These are phyloP conservation scores for Chlorella sp. DNA, from an alignment of 139 green algal genomes.

Conservation along the genomic window DNA sequence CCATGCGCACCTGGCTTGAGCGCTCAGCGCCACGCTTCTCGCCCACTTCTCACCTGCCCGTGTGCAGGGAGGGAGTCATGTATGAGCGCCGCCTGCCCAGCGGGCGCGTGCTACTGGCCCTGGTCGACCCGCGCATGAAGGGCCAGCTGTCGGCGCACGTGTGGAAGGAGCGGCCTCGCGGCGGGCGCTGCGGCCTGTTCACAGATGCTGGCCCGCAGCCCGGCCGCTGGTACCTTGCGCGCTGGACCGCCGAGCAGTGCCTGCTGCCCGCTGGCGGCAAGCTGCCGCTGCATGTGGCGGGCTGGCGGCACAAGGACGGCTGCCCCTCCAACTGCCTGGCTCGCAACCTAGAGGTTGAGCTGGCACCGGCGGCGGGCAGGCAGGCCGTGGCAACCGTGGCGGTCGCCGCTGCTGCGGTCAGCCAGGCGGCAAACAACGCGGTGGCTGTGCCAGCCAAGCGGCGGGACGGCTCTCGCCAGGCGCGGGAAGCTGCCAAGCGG, in stretches of 20 bases:
- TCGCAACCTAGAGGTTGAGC: constrained; percentile 3
- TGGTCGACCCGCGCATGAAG: neutral
- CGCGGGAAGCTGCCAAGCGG: too few relatives aligned
- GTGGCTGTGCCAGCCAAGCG: too few relatives aligned
- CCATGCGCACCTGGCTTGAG: too few relatives aligned
- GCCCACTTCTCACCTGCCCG: neutral
- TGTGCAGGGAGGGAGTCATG: neutral
- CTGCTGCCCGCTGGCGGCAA: neutral
- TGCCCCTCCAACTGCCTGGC: constrained; percentile 26
- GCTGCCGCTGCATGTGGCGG: neutral
- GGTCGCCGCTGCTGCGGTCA: too few relatives aligned
- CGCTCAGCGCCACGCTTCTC: neutral
- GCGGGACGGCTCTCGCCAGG: too few relatives aligned
- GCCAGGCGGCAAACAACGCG: too few relatives aligned
- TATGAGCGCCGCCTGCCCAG: constrained; percentile 10
- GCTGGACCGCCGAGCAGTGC: neutral
- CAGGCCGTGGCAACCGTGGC: too few relatives aligned
- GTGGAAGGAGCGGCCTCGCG: neutral
- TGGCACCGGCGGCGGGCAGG: neutral
- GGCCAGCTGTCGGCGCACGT: neutral
- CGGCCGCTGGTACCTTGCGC: neutral
- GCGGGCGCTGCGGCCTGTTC: neutral
- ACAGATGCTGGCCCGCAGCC: neutral
- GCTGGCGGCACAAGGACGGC: neutral
- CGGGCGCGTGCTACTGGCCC: constrained; percentile 10